Base-by-base conservation (phyloP, 441 rosid species). In the Pelargonium citronellum region DNA sequence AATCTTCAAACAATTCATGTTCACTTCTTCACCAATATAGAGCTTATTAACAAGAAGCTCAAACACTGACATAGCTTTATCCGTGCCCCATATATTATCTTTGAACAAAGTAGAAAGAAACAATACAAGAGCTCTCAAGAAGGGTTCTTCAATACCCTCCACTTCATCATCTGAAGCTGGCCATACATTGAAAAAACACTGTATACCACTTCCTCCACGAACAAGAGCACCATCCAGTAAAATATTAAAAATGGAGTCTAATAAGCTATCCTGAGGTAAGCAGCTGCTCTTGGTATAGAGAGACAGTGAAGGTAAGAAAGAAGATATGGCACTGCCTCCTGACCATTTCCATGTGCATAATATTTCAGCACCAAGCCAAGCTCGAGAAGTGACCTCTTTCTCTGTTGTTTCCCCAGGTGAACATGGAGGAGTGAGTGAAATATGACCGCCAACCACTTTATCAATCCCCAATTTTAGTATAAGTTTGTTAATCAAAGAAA, bases 291-390 rank as follows among this genome's bases (percentile, higher is more conserved):
- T 85, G 81, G 86, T 79, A 85, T 77, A 85, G 41, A 80, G 75
- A 80, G 80, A 78, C 74, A 95, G 73, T 12, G 70, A 71, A 71
- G 98, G 98, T 71, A 95, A 76, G 80, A 95, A 95, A 70, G 93
- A 85, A 78, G 81, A 72, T 55, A 80, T 62, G 71, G 87, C 91
- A 82, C 80, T 80, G 74, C 99, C 96, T 57, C 96, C 98, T 57
- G 89, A 86, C 99, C 99, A 90, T 80, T 88, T 83, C 98, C 99
- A 95, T 24, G 90, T 86, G 86, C 97, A 92, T 67, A 95, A 79
- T 58, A 95, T 80, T 82, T 90, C 99, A 74, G 90, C 93, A 69
- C 85, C 92, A 84, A 95, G 80, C 99, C 99, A 95, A 74, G 92
- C 89, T 73, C 87, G 89, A 79, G 83, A 65, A 77, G 77, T 70